Evolutionary conservation across 1,284 basidiomycete genomes (phyloP).

Genomic region (Ustilago lituana): DNA sequence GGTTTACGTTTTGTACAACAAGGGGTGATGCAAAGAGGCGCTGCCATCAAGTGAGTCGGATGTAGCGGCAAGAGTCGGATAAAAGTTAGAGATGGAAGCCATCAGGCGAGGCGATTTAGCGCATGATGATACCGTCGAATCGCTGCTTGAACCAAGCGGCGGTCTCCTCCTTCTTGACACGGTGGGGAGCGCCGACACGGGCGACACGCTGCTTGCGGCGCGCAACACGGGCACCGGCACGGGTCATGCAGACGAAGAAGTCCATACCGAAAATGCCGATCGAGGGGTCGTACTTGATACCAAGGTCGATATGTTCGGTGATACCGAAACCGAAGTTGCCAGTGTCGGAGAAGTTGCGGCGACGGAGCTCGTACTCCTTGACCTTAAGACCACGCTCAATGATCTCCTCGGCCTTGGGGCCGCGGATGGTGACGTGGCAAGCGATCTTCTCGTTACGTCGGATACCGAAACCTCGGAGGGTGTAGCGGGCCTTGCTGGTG

Average conservation of each 20-base stretch:
- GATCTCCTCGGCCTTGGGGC: slow-evolving; percentile 98
- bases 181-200: slow-evolving; percentile 86
- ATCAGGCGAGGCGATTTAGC: slow-evolving; percentile 39
- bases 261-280: slow-evolving; percentile 68
- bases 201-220: slow-evolving; percentile 89
- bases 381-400: slow-evolving; percentile 99
- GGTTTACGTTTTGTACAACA: slow-evolving; percentile 42
- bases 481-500: slow-evolving; percentile 99
- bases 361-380: slow-evolving; percentile 96
- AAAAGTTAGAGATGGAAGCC: too few species aligned
- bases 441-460: slow-evolving; percentile 99
- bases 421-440: slow-evolving; percentile 98
- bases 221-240: slow-evolving; percentile 91
- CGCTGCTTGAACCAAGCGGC: slow-evolving; percentile 99
- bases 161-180: slow-evolving; percentile 72
- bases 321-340: slow-evolving; percentile 67
- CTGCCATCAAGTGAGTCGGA: slow-evolving; percentile 1
- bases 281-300: slow-evolving; percentile 74
- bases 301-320: slow-evolving; percentile 88
- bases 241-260: slow-evolving; percentile 77
- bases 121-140: slow-evolving; percentile 66
- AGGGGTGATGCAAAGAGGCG: slow-evolving; percentile 1
- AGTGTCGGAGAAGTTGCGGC: slow-evolving; percentile 83
- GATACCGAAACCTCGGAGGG: slow-evolving; percentile 98
- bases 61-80: slow-evolving; percentile 5